Percentiles rank a stretch among this genome's conserved stretches.
Evolutionary conservation across 1,139 yeast species (phyloP).

Genomic region (Diutina scorzettiae): DNA sequence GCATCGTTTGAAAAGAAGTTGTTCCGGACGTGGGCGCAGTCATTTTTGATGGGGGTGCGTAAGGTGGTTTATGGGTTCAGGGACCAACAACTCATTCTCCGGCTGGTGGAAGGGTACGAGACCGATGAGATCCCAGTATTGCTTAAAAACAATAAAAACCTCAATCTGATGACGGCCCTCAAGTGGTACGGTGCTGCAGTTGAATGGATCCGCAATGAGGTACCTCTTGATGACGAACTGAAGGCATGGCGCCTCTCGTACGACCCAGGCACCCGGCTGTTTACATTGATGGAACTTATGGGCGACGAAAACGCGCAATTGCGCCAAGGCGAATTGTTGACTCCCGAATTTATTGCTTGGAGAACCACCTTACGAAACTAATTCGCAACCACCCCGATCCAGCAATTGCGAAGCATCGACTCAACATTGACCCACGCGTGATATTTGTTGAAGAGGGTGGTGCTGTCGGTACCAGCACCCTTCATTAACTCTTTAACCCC

Average conservation of each 20-base stretch:
- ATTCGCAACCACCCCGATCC: constrained; percentile 45
- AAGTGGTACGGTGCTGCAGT: constrained; percentile 79
- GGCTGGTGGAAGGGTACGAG: constrained; percentile 59
- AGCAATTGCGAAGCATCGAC: constrained; percentile 64
- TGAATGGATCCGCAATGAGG: constrained; percentile 55
- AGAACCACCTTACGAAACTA: background rate
- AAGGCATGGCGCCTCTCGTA: constrained; percentile 22
- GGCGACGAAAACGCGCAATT: constrained; percentile 18
- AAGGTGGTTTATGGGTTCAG: constrained; percentile 77
- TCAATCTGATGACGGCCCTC: constrained; percentile 51
- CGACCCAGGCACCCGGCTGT: constrained; percentile 22
- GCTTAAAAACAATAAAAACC: constrained; percentile 32
- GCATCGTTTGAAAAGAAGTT: constrained; percentile 60
- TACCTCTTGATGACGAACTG: constrained; percentile 36
- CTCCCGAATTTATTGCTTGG: constrained; percentile 53
- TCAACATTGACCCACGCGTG: constrained; percentile 90
- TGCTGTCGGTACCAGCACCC: constrained; percentile 80
- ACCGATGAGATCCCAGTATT: constrained; percentile 69
- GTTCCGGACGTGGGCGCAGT: constrained; percentile 84
- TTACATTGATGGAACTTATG: constrained; percentile 19
- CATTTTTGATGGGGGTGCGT: constrained; percentile 75
- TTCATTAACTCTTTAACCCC: constrained; percentile 70
- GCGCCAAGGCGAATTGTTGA: constrained; percentile 30
- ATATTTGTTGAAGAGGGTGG: constrained; percentile 63
- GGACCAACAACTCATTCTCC: constrained; percentile 53